Evolutionary conservation across 2,329 filamentous ascomycete genomes (phyloP).

Genomic region (Atkinsonella texensis): DNA sequence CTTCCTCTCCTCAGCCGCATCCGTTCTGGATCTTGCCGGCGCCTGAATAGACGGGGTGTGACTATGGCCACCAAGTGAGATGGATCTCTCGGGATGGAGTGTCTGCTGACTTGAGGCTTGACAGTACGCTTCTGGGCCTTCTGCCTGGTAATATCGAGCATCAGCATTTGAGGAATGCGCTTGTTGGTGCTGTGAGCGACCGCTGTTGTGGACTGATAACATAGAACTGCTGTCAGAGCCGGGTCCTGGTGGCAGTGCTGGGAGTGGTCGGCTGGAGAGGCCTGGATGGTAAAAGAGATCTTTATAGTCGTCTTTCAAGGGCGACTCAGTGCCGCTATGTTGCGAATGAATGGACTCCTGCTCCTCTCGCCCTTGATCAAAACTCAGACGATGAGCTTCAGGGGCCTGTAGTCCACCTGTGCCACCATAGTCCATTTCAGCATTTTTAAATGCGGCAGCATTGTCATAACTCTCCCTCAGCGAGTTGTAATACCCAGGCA

Average conservation of each 20-base stretch:
- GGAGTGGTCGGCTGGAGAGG: constrained; percentile 53
- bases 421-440: constrained; percentile 73
- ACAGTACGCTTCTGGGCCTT: constrained; percentile 40
- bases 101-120: constrained; percentile 23
- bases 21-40: constrained; percentile 86
- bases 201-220: constrained; percentile 30
- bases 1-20: constrained; percentile 64
- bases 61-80: constrained; percentile 72
- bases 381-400: constrained; percentile 63
- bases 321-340: constrained; percentile 52
- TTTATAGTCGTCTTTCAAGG: constrained; percentile 60
- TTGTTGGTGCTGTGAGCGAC: constrained; percentile 34
- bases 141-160: constrained; percentile 26
- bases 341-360: constrained; percentile 44
- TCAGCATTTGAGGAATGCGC: constrained; percentile 37
- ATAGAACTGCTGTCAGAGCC: constrained; percentile 49
- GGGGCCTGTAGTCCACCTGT: constrained; percentile 83
- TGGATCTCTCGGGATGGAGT: constrained; percentile 53
- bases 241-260: constrained; percentile 45
- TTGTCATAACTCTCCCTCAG: constrained; percentile 17
- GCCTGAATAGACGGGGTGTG: constrained; percentile 67
- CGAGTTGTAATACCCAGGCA: constrained; percentile 24
- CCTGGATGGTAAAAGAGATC: constrained; percentile 93
- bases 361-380: constrained; percentile 79
- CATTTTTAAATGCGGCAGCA: constrained; percentile 38